Conservation (phyloP, 306 rosid genomes). For the Vigna hirtella region DNA sequence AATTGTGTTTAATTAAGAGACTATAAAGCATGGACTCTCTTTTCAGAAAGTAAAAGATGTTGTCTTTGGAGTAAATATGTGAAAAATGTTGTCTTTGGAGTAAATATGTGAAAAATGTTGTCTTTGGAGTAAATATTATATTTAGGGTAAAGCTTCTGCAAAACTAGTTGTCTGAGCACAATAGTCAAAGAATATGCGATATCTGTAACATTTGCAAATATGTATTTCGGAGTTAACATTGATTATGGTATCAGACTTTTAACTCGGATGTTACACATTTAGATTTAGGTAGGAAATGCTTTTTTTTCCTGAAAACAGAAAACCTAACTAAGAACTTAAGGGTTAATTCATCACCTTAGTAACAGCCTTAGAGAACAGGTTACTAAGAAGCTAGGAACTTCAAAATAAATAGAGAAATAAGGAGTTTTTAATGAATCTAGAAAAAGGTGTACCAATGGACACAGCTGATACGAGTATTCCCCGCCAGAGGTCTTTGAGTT, state of each 20-base stretch:
- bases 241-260: slow-evolving; percentile 22
- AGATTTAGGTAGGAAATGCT: slow-evolving; percentile 1
- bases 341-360: slow-evolving; percentile 32
- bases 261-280: slow-evolving; percentile 21
- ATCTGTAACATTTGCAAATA: slow-evolving; percentile 33
- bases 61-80: background rate
- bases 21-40: background rate
- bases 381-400: slow-evolving; percentile 24
- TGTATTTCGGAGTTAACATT: slow-evolving; percentile 1
- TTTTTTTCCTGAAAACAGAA: slow-evolving; percentile 27
- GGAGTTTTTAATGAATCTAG: slow-evolving; percentile 27
- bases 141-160: slow-evolving; percentile 17
- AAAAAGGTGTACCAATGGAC: slow-evolving; percentile 73
- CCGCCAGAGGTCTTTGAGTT: slow-evolving; percentile 90
- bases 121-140: background rate
- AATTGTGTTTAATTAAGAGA: slow-evolving; percentile 2
- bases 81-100: background rate
- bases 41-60: slow-evolving; percentile 18
- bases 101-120: background rate
- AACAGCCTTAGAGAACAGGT: slow-evolving; percentile 25
- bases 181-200: slow-evolving; percentile 7
- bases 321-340: slow-evolving; percentile 21
- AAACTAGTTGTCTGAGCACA: slow-evolving; percentile 18
- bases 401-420: slow-evolving; percentile 31
- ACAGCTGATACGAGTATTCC: slow-evolving; percentile 80